These are phyloP conservation scores for Gilbertella persicaria DNA, from an alignment of 371 early-diverging fungal species.

Conservation along the genomic window DNA sequence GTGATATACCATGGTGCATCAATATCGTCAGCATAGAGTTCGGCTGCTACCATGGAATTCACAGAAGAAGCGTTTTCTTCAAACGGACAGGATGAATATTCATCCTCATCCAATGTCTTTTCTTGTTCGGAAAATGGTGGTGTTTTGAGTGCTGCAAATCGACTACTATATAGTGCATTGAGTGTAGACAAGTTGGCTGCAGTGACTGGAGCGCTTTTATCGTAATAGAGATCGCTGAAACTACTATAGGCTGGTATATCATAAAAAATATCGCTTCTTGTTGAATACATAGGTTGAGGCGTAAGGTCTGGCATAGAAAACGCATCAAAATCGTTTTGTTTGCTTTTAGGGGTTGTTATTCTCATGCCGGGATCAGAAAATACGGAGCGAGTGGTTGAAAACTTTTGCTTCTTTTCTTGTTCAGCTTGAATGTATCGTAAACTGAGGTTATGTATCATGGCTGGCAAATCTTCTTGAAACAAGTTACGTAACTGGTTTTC, in stretches of 20 bases:
- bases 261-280: background rate
- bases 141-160: slow-evolving; percentile 22
- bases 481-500: slow-evolving; percentile 86
- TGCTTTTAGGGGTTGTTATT: background rate
- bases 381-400: slow-evolving; percentile 5
- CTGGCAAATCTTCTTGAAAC: slow-evolving; percentile 92
- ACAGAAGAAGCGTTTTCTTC: slow-evolving; percentile 12
- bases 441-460: slow-evolving; percentile 89
- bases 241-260: slow-evolving; percentile 9
- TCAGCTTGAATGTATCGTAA: slow-evolving; percentile 24
- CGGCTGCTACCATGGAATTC: slow-evolving; percentile 17
- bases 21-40: slow-evolving; percentile 23
- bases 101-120: slow-evolving; percentile 8
- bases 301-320: slow-evolving; percentile 22
- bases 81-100: slow-evolving; percentile 5
- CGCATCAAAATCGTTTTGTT: slow-evolving; percentile 9
- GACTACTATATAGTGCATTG: slow-evolving; percentile 20
- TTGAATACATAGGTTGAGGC: slow-evolving; percentile 1
- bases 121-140: slow-evolving; percentile 3
- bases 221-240: slow-evolving; percentile 21
- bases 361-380: slow-evolving; percentile 23
- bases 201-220: slow-evolving; percentile 14
- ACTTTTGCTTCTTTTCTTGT: slow-evolving; percentile 19
- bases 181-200: slow-evolving; percentile 23
- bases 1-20: slow-evolving; percentile 46